Evolutionary conservation across 208 protist species (phyloP).

Genomic region (Tritrichomonas musculus): DNA sequence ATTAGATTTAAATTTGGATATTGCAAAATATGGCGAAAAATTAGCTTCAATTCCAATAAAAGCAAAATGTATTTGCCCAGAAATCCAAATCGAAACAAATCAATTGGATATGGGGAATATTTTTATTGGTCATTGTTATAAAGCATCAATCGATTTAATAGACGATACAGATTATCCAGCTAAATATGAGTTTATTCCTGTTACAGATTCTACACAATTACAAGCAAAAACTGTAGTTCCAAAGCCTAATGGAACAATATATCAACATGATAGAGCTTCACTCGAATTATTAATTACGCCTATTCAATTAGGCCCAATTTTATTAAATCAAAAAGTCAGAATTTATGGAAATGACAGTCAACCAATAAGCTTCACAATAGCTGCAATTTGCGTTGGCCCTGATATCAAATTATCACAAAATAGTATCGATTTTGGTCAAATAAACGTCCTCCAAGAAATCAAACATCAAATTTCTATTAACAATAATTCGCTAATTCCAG

Average conservation of each 20-base stretch:
- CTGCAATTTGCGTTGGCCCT: not conserved
- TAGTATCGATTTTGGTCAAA: not conserved
- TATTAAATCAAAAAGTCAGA: not conserved
- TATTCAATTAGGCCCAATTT: not conserved
- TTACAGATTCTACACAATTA: not conserved
- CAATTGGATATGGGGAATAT: not conserved
- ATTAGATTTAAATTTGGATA: not conserved
- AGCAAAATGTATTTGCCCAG: not conserved
- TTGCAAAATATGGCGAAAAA: not conserved
- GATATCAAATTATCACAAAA: conserved; percentile 8
- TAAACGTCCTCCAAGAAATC: not conserved
- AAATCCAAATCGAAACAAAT: not conserved
- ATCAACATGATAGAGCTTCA: not conserved
- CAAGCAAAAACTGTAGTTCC: not conserved
- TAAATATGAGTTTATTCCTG: conserved; percentile 11
- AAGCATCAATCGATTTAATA: not conserved
- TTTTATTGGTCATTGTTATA: not conserved
- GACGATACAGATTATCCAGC: conserved; percentile 12
- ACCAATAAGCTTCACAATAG: not conserved
- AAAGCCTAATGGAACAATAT: not conserved
- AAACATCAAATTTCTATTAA: not conserved
- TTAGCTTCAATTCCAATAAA: not conserved
- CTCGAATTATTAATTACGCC: not conserved
- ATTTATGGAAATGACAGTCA: not conserved
- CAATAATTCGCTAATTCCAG: not conserved